These are phyloP conservation scores for Ceraceosorus bombacis DNA, from an alignment of 1,284 basidiomycete genomes.

Conservation along the genomic window DNA sequence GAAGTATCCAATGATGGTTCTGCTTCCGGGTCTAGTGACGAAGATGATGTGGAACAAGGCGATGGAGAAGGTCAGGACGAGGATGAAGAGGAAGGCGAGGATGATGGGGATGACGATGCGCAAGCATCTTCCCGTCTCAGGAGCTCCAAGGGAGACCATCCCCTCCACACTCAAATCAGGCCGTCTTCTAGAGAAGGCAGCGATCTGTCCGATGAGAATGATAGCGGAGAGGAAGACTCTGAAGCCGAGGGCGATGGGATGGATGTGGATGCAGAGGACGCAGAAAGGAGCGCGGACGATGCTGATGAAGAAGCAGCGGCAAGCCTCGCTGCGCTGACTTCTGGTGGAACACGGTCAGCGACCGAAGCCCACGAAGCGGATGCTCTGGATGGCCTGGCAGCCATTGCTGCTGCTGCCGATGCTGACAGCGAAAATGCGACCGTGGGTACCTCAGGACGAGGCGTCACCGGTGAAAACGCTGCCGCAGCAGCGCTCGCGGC, in stretches of 20 bases:
- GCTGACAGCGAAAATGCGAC: constrained; percentile 1
- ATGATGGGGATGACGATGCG: too few relatives aligned
- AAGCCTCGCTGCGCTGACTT: too few relatives aligned
- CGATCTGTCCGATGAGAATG: too few relatives aligned
- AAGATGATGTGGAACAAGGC: constrained; percentile 10
- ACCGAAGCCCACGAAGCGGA: too few relatives aligned
- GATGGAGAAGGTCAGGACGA: constrained; percentile 13
- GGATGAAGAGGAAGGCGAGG: constrained; percentile 8
- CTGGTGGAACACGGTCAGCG: too few relatives aligned
- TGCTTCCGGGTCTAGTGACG: background rate
- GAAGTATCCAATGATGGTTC: background rate
- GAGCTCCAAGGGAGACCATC: too few relatives aligned
- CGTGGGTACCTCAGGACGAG: constrained; percentile 1
- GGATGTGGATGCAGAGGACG: too few relatives aligned
- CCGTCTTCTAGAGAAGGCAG: too few relatives aligned
- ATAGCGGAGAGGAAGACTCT: too few relatives aligned
- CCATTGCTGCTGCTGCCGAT: constrained; percentile 21
- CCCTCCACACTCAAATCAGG: too few relatives aligned
- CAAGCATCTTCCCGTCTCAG: too few relatives aligned
- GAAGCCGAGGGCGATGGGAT: too few relatives aligned
- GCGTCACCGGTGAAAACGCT: constrained; percentile 2
- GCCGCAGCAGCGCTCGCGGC: constrained; percentile 18
- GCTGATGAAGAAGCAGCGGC: constrained; percentile 34
- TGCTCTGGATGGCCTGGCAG: constrained; percentile 21
- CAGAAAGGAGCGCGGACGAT: constrained; percentile 5